These are phyloP conservation scores for Colletotrichum truncatum DNA, from an alignment of 2,329 filamentous ascomycete species.

Conservation along the genomic window DNA sequence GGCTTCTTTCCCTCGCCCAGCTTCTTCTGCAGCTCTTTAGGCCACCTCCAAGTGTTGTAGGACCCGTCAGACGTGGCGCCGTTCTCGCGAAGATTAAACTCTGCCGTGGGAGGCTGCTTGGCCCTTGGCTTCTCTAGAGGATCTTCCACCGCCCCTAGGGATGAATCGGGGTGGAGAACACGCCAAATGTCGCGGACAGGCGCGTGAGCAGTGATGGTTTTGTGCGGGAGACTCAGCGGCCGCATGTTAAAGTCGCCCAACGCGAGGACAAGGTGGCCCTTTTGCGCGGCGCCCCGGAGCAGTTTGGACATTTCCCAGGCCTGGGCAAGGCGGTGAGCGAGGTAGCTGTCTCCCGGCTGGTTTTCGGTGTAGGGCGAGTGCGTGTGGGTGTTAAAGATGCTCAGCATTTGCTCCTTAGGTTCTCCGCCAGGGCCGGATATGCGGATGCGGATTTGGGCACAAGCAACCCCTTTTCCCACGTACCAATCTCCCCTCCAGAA, in stretches of 20 bases:
- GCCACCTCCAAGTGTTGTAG: slow-evolving; percentile 95
- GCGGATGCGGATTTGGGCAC: slow-evolving; percentile 69
- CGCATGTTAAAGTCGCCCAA: slow-evolving; percentile 97
- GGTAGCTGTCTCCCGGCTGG: slow-evolving; percentile 83
- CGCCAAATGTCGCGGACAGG: slow-evolving; percentile 88
- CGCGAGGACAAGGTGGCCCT: slow-evolving; percentile 84
- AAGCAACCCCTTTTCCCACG: slow-evolving; percentile 93
- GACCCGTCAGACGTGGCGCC: slow-evolving; percentile 88
- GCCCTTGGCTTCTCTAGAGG: slow-evolving; percentile 72
- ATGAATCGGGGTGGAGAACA: slow-evolving; percentile 83
- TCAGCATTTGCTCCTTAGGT: slow-evolving; percentile 71
- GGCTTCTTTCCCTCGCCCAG: slow-evolving; percentile 71
- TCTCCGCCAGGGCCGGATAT: not conserved
- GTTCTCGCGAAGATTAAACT: slow-evolving; percentile 81
- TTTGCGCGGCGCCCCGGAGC: slow-evolving; percentile 81
- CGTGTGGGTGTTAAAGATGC: slow-evolving; percentile 87
- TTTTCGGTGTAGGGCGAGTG: slow-evolving; percentile 85
- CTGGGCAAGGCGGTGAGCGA: slow-evolving; percentile 90
- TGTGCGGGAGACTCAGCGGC: slow-evolving; percentile 85
- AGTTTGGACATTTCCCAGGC: slow-evolving; percentile 95
- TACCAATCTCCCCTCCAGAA: slow-evolving; percentile 97
- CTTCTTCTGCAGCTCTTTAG: slow-evolving; percentile 72
- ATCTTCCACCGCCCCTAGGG: slow-evolving; percentile 77
- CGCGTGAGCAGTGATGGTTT: slow-evolving; percentile 80
- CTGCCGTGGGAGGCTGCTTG: slow-evolving; percentile 76